These are phyloP conservation scores for Neltuma alba DNA, from an alignment of 306 rosid genomes.

Conservation along the genomic window DNA sequence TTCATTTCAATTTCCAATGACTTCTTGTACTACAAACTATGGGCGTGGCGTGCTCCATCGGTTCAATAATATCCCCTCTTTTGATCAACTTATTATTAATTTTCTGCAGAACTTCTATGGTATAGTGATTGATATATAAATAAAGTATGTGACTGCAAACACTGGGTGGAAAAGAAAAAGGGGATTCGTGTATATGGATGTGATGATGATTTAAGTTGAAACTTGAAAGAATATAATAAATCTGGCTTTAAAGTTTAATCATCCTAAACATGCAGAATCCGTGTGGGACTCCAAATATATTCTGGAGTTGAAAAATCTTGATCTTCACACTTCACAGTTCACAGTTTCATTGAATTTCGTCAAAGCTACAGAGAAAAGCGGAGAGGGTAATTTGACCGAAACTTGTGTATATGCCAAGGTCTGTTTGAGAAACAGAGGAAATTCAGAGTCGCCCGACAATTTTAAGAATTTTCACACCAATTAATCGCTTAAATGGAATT, in stretches of 20 bases:
- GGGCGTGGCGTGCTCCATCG: slow-evolving; percentile 39
- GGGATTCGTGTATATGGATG: neutral
- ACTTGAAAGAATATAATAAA: slow-evolving; percentile 14
- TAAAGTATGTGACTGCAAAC: neutral
- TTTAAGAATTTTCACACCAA: neutral
- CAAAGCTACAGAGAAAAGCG: neutral
- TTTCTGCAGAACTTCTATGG: slow-evolving; percentile 3
- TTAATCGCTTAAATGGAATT: neutral
- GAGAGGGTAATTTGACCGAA: neutral
- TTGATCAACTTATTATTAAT: neutral
- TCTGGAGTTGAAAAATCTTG: neutral
- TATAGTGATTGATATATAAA: neutral
- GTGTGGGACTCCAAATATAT: neutral
- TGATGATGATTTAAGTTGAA: slow-evolving; percentile 22
- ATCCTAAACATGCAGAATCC: slow-evolving; percentile 3
- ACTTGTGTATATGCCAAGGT: neutral
- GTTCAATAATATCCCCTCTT: slow-evolving; percentile 26
- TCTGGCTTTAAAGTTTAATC: neutral
- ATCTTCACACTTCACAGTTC: slow-evolving; percentile 29
- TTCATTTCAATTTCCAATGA: slow-evolving; percentile 17
- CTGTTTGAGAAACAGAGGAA: slow-evolving; percentile 5
- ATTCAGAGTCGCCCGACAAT: neutral
- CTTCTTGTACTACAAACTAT: slow-evolving; percentile 13
- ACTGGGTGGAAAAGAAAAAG: neutral
- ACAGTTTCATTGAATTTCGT: slow-evolving; percentile 27